These are phyloP conservation scores for Syncephalastrum sp. DNA, from an alignment of 371 early-diverging fungal species.

Conservation along the genomic window DNA sequence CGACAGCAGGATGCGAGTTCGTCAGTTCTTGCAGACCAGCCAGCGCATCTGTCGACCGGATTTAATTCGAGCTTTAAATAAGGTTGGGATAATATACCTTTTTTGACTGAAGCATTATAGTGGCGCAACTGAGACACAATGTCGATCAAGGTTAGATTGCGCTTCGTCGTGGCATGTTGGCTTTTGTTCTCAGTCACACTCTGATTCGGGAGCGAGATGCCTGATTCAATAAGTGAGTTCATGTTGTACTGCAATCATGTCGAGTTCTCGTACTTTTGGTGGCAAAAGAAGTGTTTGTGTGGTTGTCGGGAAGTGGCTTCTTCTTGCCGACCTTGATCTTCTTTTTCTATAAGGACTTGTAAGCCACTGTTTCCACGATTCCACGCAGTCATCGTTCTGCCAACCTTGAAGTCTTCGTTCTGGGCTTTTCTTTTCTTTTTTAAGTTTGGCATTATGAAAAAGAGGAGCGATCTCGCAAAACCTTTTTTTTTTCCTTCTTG, in stretches of 20 bases:
- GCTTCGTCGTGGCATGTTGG: conserved; percentile 62
- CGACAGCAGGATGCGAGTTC: conserved; percentile 50
- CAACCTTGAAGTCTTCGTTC: conserved; percentile 78
- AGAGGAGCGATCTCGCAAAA: too few relatives aligned
- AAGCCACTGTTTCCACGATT: not conserved
- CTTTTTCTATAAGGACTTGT: conserved; percentile 64
- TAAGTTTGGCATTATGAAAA: conserved; percentile 63
- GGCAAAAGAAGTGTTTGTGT: conserved; percentile 84
- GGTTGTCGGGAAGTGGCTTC: conserved; percentile 74
- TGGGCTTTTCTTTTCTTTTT: conserved; percentile 75
- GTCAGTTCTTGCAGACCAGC: conserved; percentile 69
- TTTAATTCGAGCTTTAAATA: too few relatives aligned
- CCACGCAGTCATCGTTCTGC: not conserved
- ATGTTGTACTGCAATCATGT: not conserved
- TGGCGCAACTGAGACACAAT: conserved; percentile 74
- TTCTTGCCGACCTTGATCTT: conserved; percentile 92
- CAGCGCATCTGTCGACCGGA: conserved; percentile 57
- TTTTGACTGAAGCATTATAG: conserved; percentile 73
- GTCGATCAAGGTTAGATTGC: conserved; percentile 74
- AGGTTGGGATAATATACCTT: conserved; percentile 42
- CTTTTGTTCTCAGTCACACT: conserved; percentile 76
- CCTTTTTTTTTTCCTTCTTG: too few relatives aligned
- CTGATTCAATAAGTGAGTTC: conserved; percentile 29
- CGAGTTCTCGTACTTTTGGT: conserved; percentile 59
- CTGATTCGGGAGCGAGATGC: conserved; percentile 76